A percentile compares a stretch with the other conserved stretches of the same genome.
phyloP scores from a whole-genome alignment of 306 rosid genomes.

The Heteromeles arbutifolia region DNA sequence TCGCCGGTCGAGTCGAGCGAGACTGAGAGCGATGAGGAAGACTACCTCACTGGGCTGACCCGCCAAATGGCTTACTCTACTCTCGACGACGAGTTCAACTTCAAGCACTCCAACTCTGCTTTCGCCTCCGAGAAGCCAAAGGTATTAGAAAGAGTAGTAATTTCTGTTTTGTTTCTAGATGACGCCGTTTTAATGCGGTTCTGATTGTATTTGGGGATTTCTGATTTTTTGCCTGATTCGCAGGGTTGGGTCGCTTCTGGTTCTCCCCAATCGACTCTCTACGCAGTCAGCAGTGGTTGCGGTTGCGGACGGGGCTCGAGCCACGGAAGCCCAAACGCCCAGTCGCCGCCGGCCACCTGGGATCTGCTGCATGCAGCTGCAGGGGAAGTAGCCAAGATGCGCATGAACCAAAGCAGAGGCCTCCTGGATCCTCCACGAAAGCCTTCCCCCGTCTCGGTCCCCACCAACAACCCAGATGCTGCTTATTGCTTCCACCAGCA shows the following conservation, averaged over 20 bases:
- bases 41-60: constrained; percentile 53
- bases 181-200: background rate
- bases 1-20: constrained; percentile 74
- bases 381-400: constrained; percentile 58
- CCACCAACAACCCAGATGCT: constrained; percentile 17
- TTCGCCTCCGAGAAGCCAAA: constrained; percentile 20
- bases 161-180: background rate
- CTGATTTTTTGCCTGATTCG: background rate
- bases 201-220: background rate
- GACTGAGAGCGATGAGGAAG: constrained; percentile 76
- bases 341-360: constrained; percentile 38
- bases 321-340: constrained; percentile 50
- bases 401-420: constrained; percentile 17
- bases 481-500: constrained; percentile 24
- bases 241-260: constrained; percentile 26
- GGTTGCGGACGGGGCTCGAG: constrained; percentile 45
- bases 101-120: background rate
- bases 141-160: constrained; percentile 15
- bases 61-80: constrained; percentile 48
- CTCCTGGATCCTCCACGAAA: constrained; percentile 21
- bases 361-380: constrained; percentile 75
- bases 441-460: constrained; percentile 23
- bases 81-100: constrained; percentile 22
- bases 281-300: constrained; percentile 35
- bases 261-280: constrained; percentile 71